phyloP scores from a whole-genome alignment of 176 grass and related monocot genomes.

The Triticum dicoccoides region DNA sequence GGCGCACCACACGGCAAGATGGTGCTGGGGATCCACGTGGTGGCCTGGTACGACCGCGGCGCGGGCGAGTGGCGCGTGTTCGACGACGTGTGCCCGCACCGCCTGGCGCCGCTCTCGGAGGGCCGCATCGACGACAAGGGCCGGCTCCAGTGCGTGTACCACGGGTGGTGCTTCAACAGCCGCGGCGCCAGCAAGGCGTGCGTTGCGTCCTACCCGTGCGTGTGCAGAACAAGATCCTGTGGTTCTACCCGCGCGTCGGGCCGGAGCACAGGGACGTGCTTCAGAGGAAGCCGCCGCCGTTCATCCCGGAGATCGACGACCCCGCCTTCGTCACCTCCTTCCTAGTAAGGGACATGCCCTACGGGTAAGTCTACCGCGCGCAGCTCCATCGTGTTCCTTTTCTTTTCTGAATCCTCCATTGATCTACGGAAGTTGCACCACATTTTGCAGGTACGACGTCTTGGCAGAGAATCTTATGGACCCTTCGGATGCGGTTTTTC shows the following conservation, averaged over 20 bases:
- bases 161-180: conserved; percentile 94
- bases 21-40: conserved; percentile 57
- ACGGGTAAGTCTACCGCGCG: conserved; percentile 38
- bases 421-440: not conserved
- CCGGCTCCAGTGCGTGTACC: conserved; percentile 86
- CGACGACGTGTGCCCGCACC: conserved; percentile 78
- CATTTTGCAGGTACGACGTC: conserved; percentile 62
- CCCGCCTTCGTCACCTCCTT: conserved; percentile 45
- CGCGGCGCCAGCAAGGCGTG: conserved; percentile 58
- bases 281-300: conserved; percentile 50
- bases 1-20: conserved; percentile 70
- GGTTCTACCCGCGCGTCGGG: conserved; percentile 73
- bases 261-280: conserved; percentile 49
- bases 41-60: conserved; percentile 67
- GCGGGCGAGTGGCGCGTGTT: conserved; percentile 71
- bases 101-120: conserved; percentile 84
- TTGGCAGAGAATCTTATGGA: conserved; percentile 82
- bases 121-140: conserved; percentile 69
- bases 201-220: conserved; percentile 63
- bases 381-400: not conserved
- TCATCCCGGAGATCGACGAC: conserved; percentile 64
- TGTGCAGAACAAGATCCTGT: conserved; percentile 77
- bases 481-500: not conserved
- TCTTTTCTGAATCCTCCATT: not conserved
- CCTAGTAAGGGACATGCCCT: conserved; percentile 53